These are phyloP conservation scores for Pichia terricola DNA, from an alignment of 1,139 yeast species.

Conservation along the genomic window DNA sequence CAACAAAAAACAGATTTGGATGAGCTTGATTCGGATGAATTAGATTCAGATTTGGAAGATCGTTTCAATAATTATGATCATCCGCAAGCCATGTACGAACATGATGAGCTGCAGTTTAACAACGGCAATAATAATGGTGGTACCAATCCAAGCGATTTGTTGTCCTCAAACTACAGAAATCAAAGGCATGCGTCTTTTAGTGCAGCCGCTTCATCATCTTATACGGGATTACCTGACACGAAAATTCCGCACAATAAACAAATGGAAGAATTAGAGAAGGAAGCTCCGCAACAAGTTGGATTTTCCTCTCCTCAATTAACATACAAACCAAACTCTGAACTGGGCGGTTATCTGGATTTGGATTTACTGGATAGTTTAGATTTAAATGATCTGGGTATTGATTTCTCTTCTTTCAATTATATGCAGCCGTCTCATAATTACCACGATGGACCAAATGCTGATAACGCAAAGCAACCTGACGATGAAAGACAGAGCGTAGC, in stretches of 20 bases:
- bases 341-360: constrained; percentile 19
- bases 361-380: constrained; percentile 24
- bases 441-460: neutral
- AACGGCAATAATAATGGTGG: neutral
- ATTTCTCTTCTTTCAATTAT: constrained; percentile 7
- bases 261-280: constrained; percentile 21
- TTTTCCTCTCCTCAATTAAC: constrained; percentile 69
- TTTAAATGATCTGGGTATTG: constrained; percentile 28
- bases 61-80: constrained; percentile 6
- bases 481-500: neutral
- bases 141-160: constrained; percentile 13
- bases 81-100: constrained; percentile 11
- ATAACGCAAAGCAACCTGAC: neutral
- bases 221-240: constrained; percentile 35
- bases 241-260: constrained; percentile 20
- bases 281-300: constrained; percentile 57
- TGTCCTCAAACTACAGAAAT: constrained; percentile 13
- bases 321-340: constrained; percentile 19
- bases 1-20: neutral
- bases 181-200: constrained; percentile 69
- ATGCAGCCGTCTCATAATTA: neutral
- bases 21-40: constrained; percentile 9
- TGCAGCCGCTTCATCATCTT: constrained; percentile 67
- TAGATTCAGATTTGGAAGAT: constrained; percentile 14
- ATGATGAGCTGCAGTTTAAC: constrained; percentile 1